Conservation (phyloP, 495 filamentous ascomycete genomes). For the Jackrogersella minutella region DNA sequence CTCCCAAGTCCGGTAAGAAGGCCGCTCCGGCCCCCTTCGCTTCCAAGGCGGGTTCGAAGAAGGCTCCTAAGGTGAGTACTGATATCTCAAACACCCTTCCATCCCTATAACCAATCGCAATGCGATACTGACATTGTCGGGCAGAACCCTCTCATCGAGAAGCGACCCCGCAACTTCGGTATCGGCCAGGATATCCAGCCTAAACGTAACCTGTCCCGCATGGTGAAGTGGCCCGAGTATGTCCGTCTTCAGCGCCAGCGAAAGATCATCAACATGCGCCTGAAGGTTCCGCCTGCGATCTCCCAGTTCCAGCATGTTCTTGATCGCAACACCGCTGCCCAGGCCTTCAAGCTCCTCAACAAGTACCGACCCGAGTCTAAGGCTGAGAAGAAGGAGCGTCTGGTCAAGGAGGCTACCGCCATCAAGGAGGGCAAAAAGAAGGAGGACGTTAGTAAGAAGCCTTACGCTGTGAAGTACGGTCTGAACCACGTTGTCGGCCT, state of each 20-base stretch:
- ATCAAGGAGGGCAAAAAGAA: slow-evolving; percentile 99
- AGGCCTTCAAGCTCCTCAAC: slow-evolving; percentile 97
- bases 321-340: slow-evolving; percentile 97
- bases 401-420: slow-evolving; percentile 96
- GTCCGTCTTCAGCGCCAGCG: slow-evolving; percentile 99
- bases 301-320: slow-evolving; percentile 97
- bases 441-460: slow-evolving; percentile 99
- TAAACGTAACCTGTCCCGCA: slow-evolving; percentile 94
- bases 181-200: slow-evolving; percentile 99
- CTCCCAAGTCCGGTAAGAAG: slow-evolving; percentile 96
- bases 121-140: slow-evolving; percentile 44
- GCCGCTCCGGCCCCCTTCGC: slow-evolving; percentile 95
- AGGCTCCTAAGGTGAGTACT: slow-evolving; percentile 85
- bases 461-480: slow-evolving; percentile 98
- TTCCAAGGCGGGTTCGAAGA: slow-evolving; percentile 95
- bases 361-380: slow-evolving; percentile 99
- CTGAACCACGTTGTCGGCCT: slow-evolving; percentile 99
- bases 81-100: neutral
- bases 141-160: slow-evolving; percentile 99
- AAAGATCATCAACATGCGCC: slow-evolving; percentile 98
- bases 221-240: slow-evolving; percentile 99
- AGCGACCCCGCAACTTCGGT: slow-evolving; percentile 95
- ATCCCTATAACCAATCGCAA: neutral
- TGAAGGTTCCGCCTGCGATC: slow-evolving; percentile 98
- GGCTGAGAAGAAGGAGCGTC: slow-evolving; percentile 99